Evolutionary conservation across 2,329 filamentous ascomycete species (phyloP), one percentile per base, ranked within the genome.

Genomic region (Escovopsis sp.): DNA sequence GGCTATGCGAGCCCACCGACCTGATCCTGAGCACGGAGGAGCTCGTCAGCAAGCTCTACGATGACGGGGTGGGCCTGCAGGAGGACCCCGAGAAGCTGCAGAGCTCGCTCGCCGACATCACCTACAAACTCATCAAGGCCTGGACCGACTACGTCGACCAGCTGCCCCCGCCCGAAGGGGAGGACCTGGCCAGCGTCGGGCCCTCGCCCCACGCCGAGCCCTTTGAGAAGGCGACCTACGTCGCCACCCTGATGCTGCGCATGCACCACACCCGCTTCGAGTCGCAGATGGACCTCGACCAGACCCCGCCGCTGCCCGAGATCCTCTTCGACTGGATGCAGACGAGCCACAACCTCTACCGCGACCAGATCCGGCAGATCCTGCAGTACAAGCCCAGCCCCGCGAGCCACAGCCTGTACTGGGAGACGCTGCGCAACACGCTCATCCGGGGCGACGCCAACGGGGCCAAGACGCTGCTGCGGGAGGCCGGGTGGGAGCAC

Each of bases 281-380:
- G 13, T 53, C 45, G 27, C 49, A 59, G 16, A 50, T 47, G 10
- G 56, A 55, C 23, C 52, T 58, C 8, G 56, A 55, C 23, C 59
- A 62, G 44, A 50, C 53, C 2, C 63, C 65, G 2, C 68, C 82
- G 1, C 62, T 92, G 14, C 84, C 88, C 1, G 77, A 79, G 49
- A 70, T 86, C 13, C 62, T 96, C 12, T 76, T 94, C 41, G 71
- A 82, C 47, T 96, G 88, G 88, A 65, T 93, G 43, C 70, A 82
- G 36, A 65, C 67, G 13, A 72, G 83, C 48, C 84, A 94, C 50
- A 75, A 81, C 42, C 68, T 79, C 18, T 81, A 81, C 46, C 67
- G 69, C 2, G 67, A 73, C 35, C 79, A 87, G 47, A 62, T 81
- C 17, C 63, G 73, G 27, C 65, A 75, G 4, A 68, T 94, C 17